These are phyloP conservation scores for Scleroderma bovista DNA, from an alignment of 768 basidiomycete genomes.

Conservation along the genomic window DNA sequence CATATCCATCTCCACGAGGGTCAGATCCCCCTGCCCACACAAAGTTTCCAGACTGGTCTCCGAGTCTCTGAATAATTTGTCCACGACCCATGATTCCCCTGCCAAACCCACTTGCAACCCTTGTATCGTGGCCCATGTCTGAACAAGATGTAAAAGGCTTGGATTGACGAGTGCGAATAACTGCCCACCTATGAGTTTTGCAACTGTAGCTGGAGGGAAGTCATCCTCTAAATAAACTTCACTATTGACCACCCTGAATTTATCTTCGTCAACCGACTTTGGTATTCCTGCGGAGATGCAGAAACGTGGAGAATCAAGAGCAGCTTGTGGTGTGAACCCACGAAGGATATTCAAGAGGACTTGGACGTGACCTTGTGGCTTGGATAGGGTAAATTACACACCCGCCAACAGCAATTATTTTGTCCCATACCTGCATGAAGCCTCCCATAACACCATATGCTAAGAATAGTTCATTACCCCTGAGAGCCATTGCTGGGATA, in stretches of 20 bases:
- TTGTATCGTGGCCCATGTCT: slow-evolving; percentile 91
- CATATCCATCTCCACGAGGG: slow-evolving; percentile 83
- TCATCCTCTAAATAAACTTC: slow-evolving; percentile 89
- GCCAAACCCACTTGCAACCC: slow-evolving; percentile 51
- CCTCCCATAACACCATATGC: slow-evolving; percentile 92
- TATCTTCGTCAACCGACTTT: slow-evolving; percentile 43
- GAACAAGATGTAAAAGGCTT: slow-evolving; percentile 1
- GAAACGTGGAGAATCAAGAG: slow-evolving; percentile 92
- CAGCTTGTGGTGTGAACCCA: slow-evolving; percentile 82
- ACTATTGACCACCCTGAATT: slow-evolving; percentile 63
- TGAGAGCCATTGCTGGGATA: slow-evolving; percentile 82
- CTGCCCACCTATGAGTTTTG: slow-evolving; percentile 56
- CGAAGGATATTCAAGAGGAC: slow-evolving; percentile 87
- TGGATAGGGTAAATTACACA: slow-evolving; percentile 1
- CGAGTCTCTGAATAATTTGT: slow-evolving; percentile 82
- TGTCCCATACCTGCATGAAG: slow-evolving; percentile 64
- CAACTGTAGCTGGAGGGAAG: slow-evolving; percentile 56
- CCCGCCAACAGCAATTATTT: background rate
- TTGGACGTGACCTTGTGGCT: slow-evolving; percentile 97
- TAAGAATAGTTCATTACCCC: slow-evolving; percentile 77
- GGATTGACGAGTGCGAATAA: background rate
- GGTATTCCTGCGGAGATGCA: slow-evolving; percentile 87
- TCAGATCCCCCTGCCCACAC: slow-evolving; percentile 97
- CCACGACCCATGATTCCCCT: slow-evolving; percentile 74
- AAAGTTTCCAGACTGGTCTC: slow-evolving; percentile 56